Evolutionary conservation across 2,329 filamentous ascomycete genomes (phyloP), one percentile per base, ranked within the genome.

Genomic region (Nothopassalora personata): DNA sequence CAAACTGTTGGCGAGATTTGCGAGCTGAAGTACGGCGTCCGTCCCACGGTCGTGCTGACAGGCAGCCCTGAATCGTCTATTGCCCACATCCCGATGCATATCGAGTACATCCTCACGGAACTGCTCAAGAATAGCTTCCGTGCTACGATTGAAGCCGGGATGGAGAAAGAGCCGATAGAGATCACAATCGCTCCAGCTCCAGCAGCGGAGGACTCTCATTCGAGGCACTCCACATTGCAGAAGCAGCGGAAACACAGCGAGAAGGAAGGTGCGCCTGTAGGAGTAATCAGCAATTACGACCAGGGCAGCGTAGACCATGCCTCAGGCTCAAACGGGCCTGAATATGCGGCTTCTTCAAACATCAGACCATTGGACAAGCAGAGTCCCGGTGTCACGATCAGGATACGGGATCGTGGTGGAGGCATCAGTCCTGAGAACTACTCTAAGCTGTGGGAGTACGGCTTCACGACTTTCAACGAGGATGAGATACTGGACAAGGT

Each of bases 21-120:
- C 77, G 94, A 97, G 78, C 82, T 97, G 36, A 93, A 94, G 62
- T 99, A 99, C 71, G 94, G 94, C 54, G 86, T 95, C 1, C 85
- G 94, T 0, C 94, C 94, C 0, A 83, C 81, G 1, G 82, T 96
- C 68, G 77, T 87, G 50, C 88, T 99, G 68, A 89, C 92, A 65
- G 94, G 94, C 64, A 88, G 95, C 72, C 86, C 89, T 0, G 86
- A 89, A 54, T 91, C 92, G n/a, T 87, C 86, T 0, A 96, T 99
- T 71, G 91, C 93, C 19, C 94, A 95, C 70, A 87, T 99, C 8
- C 94, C 94, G 13, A 94, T 96, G 73, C 94, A 99, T 74, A 83
- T 99, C 27, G 93, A 97, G 75, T 99, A 99, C 74, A 97, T 99
- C 64, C 84, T 97, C 64, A 99, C 93, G 0, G 94, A 99, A 75